phyloP scores from a whole-genome alignment of 2,329 filamentous ascomycete genomes.

The Fusarium phyllophilum region DNA sequence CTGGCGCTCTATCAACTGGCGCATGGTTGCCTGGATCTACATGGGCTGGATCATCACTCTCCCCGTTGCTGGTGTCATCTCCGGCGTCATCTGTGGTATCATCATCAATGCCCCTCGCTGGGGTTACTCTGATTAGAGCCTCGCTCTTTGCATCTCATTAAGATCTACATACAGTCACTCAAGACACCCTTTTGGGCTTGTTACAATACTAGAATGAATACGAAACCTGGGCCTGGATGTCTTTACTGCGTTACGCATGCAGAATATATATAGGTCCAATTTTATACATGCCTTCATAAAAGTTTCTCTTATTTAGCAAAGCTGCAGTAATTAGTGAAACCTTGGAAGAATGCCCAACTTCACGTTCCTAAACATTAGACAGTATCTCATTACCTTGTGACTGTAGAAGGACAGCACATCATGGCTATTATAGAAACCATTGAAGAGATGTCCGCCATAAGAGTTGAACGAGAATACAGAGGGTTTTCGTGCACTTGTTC shows the following conservation, averaged over 20 bases:
- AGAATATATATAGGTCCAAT: background rate
- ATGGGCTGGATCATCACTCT: constrained; percentile 70
- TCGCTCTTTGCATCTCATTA: background rate
- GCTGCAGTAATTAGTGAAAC: rapidly evolving
- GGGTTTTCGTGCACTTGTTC: too few species aligned
- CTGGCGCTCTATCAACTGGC: constrained; percentile 70
- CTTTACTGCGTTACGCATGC: background rate
- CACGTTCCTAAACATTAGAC: too few species aligned
- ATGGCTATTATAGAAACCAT: too few species aligned
- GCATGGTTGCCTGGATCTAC: constrained; percentile 70
- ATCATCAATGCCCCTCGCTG: constrained; percentile 70
- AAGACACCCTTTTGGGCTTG: background rate
- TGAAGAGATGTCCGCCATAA: too few species aligned
- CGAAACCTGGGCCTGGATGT: background rate
- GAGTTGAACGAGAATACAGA: too few species aligned
- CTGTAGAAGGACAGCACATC: too few species aligned
- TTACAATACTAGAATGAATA: constrained; percentile 2
- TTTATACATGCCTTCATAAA: background rate
- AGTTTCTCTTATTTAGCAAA: background rate
- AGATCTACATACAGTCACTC: background rate
- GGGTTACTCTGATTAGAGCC: constrained; percentile 39
- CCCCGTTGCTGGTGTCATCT: constrained; percentile 65
- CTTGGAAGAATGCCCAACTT: background rate
- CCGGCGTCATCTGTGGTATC: constrained; percentile 69
- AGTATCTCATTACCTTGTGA: too few species aligned